Evolutionary conservation across 768 basidiomycete species (phyloP), one percentile per base, ranked within the genome.

Genomic region (Tephrocybe sp.): DNA sequence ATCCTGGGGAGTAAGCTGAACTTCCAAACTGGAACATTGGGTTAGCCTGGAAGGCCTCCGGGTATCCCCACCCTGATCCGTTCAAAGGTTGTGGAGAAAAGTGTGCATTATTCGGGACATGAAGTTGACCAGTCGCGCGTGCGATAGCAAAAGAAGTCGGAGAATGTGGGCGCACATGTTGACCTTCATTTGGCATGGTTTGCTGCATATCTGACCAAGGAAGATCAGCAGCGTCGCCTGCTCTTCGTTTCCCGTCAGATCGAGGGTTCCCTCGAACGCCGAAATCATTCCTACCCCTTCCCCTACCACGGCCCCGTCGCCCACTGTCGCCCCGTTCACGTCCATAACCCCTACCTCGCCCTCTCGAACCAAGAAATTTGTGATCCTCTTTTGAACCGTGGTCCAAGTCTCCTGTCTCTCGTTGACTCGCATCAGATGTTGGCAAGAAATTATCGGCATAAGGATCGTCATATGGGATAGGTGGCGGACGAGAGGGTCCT

Each of bases 401-500:
- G 32, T 50, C 19, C 5, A 23, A 22, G 12, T 19, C 38, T 31
- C 46, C 16, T 11, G 12, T n/a, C 33, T 5, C 32, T 9, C 30
- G 30, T 45, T 38, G 40, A 17, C 45, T 17, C 48, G 12, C 26
- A 26, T 26, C n/a, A 12, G 26, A 17, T 17, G 16, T 38, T 38
- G 41, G 36, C 5, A 46, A 31, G 16, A 49, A 74, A 31, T 62
- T 61, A 23, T 83, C 80, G 16, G 82, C 74, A 62, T 90, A 90
- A 9, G 89, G 89, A 57, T 92, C 89, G 51, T 91, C 87, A 60
- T 91, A 92, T 22, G 89, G 85, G 33, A 80, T 69, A 4, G 89
- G 89, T 13, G 76, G 60, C 19, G 87, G 85, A 45, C 88, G 79
- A 12, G 80, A 78, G 8, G 82, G 76, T 14, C 77, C 76, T 34